These are phyloP conservation scores for Moesziomyces antarcticus DNA, from an alignment of 1,284 basidiomycete genomes.

Conservation along the genomic window DNA sequence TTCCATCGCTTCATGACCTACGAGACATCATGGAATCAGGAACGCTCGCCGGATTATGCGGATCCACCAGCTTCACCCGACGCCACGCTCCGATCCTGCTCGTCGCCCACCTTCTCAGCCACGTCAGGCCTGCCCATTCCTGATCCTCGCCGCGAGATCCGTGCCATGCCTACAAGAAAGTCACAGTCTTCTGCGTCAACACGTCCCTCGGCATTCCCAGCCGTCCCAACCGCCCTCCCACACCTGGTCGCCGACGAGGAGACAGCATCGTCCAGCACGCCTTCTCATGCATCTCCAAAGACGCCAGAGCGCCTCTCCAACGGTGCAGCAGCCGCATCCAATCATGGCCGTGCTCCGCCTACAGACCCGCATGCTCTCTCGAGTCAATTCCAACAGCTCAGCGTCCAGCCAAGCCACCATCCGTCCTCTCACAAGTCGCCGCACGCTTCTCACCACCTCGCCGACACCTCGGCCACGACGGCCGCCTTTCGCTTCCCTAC, in stretches of 20 bases:
- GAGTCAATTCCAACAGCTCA: slow-evolving; percentile 22
- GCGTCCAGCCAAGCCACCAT: not conserved
- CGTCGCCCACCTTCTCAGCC: not conserved
- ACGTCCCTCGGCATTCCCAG: not conserved
- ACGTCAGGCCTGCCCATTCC: not conserved
- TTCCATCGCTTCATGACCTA: slow-evolving; percentile 36
- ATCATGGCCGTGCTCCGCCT: not conserved
- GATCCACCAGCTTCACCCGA: not conserved
- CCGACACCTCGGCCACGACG: no score
- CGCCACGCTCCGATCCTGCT: not conserved
- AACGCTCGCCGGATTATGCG: not conserved
- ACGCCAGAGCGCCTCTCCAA: not conserved
- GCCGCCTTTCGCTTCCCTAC: slow-evolving; percentile 21
- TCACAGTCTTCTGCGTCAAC: not conserved
- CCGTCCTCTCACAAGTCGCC: not conserved
- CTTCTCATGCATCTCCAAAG: not conserved
- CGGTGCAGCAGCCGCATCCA: no score
- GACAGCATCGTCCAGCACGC: not conserved
- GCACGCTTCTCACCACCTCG: not conserved
- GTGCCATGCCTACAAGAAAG: slow-evolving; percentile 15
- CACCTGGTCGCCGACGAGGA: not conserved
- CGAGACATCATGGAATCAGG: slow-evolving; percentile 1
- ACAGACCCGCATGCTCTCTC: slow-evolving; percentile 13
- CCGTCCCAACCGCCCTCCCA: not conserved
- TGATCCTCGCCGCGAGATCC: slow-evolving; percentile 11